A percentile compares a stretch with the other conserved stretches of the same genome.
Evolutionary conservation across 345 rosid genomes (phyloP).

Genomic region (Punica granatum): DNA sequence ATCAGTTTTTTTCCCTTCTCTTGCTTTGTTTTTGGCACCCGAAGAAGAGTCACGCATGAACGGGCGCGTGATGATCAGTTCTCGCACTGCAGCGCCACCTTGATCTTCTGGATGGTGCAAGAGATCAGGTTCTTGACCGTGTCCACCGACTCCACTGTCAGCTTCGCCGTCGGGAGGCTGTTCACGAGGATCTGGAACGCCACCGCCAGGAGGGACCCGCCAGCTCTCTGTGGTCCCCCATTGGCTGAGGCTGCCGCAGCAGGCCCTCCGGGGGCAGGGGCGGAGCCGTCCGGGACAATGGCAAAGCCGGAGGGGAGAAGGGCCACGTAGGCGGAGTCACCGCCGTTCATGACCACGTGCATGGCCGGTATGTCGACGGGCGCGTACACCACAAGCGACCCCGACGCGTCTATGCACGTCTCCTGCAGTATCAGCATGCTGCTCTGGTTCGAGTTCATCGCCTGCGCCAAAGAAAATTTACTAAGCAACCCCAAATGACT

Average conservation of each 20-base stretch:
- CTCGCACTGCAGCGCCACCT: conserved; percentile 76
- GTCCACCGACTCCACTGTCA: conserved; percentile 93
- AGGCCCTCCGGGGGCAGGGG: conserved; percentile 25
- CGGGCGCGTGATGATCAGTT: conserved; percentile 15
- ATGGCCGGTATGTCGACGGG: conserved; percentile 96
- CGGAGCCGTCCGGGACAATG: conserved; percentile 61
- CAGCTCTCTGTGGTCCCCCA: conserved; percentile 34
- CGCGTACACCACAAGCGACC: conserved; percentile 95
- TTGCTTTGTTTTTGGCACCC: too few relatives aligned
- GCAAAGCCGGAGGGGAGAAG: conserved; percentile 91
- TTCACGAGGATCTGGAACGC: conserved; percentile 95
- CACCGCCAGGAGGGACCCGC: conserved; percentile 89
- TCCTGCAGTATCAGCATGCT: conserved; percentile 93
- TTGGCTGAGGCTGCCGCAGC: conserved; percentile 5
- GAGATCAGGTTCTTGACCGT: conserved; percentile 89
- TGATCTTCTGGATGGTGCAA: conserved; percentile 89
- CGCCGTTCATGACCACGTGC: conserved; percentile 96
- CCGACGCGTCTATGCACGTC: conserved; percentile 89
- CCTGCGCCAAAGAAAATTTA: conserved; percentile 29
- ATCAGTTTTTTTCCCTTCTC: too few relatives aligned
- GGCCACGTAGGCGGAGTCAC: conserved; percentile 91
- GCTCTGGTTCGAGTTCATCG: conserved; percentile 84
- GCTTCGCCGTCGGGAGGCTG: conserved; percentile 88
- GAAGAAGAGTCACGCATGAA: too few relatives aligned
- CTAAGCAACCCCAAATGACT: neutral